Base-by-base conservation (phyloP, 257 asterid species). In the Salvia rosmarinus region DNA sequence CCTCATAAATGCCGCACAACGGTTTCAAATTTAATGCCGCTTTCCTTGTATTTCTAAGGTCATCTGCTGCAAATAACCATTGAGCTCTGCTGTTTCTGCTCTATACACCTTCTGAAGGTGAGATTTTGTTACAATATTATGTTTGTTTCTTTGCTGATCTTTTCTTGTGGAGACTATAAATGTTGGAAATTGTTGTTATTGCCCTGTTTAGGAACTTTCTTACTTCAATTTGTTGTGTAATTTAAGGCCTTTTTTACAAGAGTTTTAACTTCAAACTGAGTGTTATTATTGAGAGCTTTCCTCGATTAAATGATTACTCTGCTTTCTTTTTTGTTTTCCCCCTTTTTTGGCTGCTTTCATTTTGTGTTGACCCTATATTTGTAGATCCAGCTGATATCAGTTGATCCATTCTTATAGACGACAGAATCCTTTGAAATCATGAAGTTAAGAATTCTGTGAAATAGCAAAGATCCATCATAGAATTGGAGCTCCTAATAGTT, bases 1-100 rank as follows among this genome's bases (percentile, higher is more conserved):
- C 2, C 43, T 68, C 72, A 59, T 75, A 52, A 79, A 79, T 75
- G 80, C 70, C 28, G 3, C 62, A 9, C 81, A 80, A 61, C 78
- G 62, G 78, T 61, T 72, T 67, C 25, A 61, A 52, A 16, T 75
- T 71, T 44, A 75, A 65, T 64, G 68, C 58, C 74, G 8, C 35
- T 64, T 79, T 34, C 39, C 54, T 25, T 47, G 4, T 3, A 9
- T 16, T 34, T 35, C 25, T 52, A 3, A n/a, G 21, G 0, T 64
- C 28, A 25, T 58, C 39, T 25, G 69, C 64, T 54, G 50, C 72
- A 49, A 69, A 39, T 20, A 13, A 3, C 78, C 78, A 42, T 68
- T 73, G 58, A 32, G 21, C 51, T 55, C 64, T 71, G 75, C 67
- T 68, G 37, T 58, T 65, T 28, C 61, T 52, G 63, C 40, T 21